phyloP scores from a whole-genome alignment of 2,329 filamentous ascomycete species.

The Sporothrix protearum region DNA sequence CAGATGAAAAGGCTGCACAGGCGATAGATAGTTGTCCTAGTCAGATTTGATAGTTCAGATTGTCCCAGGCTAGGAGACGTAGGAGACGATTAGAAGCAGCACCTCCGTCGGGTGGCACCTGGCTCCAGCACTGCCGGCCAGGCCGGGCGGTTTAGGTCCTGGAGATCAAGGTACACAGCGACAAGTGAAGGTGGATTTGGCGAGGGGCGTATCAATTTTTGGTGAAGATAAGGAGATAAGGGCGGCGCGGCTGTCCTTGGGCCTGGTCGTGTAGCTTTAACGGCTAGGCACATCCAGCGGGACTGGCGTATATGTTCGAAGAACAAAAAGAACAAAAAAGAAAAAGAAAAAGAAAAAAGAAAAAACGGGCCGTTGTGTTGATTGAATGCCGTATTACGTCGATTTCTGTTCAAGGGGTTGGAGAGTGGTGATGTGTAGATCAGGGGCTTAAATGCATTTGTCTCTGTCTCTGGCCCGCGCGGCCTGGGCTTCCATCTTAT shows the following conservation, averaged over 20 bases:
- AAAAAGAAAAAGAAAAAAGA: too few relatives aligned
- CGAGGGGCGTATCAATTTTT: not conserved
- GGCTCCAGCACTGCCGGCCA: not conserved
- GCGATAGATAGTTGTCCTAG: not conserved
- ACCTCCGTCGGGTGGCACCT: not conserved
- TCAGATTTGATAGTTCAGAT: not conserved
- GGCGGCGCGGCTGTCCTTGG: not conserved
- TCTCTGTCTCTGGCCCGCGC: not conserved
- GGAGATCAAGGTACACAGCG: slow-evolving; percentile 2
- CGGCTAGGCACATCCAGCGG: not conserved
- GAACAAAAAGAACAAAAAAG: too few relatives aligned
- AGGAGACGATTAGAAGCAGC: not conserved
- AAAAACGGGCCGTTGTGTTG: too few relatives aligned
- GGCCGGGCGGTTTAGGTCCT: slow-evolving; percentile 15
- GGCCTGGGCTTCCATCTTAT: not conserved
- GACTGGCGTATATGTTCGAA: not conserved
- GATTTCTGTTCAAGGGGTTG: not conserved
- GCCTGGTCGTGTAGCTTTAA: not conserved
- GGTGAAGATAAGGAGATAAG: not conserved
- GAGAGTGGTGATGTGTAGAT: not conserved
- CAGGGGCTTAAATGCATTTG: not conserved
- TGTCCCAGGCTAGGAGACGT: not conserved
- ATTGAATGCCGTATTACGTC: not conserved
- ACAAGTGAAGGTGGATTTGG: not conserved
- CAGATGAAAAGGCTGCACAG: not conserved